A percentile compares a stretch with the other conserved stretches of the same genome.
These are phyloP conservation scores for Microglena sp. DNA, from an alignment of 139 green algal species.

Conservation along the genomic window DNA sequence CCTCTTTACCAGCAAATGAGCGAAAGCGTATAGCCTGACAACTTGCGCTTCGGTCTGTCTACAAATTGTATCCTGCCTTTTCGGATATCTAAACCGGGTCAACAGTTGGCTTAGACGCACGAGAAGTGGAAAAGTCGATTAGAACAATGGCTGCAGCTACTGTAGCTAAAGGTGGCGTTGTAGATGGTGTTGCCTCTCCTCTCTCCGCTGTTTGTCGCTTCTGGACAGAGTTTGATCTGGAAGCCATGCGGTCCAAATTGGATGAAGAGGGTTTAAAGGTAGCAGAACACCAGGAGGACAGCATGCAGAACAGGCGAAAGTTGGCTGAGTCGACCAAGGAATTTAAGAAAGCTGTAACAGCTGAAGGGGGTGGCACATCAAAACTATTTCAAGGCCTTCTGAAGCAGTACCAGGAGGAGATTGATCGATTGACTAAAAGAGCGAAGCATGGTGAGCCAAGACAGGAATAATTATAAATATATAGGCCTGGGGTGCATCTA, in stretches of 20 bases:
- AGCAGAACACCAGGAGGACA: conserved; percentile 71
- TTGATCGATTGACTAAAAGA: conserved; percentile 62
- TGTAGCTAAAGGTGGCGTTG: too few species aligned
- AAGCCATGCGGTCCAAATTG: conserved; percentile 53
- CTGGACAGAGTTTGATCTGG: conserved; percentile 76
- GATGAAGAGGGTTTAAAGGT: conserved; percentile 77
- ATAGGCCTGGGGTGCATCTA: too few species aligned
- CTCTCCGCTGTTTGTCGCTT: conserved; percentile 29
- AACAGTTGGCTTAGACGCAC: too few species aligned
- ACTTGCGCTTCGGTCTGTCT: too few species aligned
- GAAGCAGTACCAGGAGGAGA: conserved; percentile 87
- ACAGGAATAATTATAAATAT: too few species aligned
- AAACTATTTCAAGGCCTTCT: conserved; percentile 19
- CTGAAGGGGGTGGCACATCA: background rate
- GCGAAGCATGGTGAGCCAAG: conserved; percentile 41
- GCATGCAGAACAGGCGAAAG: conserved; percentile 39
- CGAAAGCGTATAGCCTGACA: too few species aligned
- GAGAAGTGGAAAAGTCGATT: too few species aligned
- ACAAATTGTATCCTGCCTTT: too few species aligned
- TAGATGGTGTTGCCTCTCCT: too few species aligned
- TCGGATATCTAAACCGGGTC: too few species aligned
- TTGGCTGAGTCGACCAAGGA: conserved; percentile 36
- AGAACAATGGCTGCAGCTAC: too few species aligned
- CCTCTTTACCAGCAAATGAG: too few species aligned
- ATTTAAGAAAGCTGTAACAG: conserved; percentile 20